Percentiles rank a stretch among this genome's conserved stretches.
Conservation (phyloP, 768 basidiomycete genomes). For the Phlebiopsis gigantea region DNA sequence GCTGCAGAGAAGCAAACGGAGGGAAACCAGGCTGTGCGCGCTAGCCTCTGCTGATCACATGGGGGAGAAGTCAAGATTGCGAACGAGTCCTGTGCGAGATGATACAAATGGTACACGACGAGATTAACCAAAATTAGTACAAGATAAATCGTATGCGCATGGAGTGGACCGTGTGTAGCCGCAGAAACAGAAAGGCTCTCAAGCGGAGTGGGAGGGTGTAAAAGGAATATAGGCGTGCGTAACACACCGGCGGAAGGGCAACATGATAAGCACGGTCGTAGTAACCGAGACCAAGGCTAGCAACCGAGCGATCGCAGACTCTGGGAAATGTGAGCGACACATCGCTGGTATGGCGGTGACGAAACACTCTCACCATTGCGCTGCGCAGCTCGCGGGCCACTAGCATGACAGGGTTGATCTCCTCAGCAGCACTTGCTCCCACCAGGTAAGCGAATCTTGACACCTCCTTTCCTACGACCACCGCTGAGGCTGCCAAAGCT, state of each 20-base stretch:
- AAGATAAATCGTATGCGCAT: background rate
- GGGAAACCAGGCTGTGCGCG: background rate
- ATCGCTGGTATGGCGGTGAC: background rate
- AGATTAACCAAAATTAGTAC: conserved; percentile 5
- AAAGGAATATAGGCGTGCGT: background rate
- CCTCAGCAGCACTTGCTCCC: conserved; percentile 55
- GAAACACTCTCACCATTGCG: background rate
- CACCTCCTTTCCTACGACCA: conserved; percentile 50
- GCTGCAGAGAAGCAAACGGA: background rate
- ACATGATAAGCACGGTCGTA: background rate
- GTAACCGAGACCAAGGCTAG: background rate
- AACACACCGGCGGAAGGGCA: background rate
- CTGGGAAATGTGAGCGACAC: background rate
- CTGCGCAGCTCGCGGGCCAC: background rate
- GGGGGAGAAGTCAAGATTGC: background rate
- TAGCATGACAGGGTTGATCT: background rate
- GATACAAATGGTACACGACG: conserved; percentile 4
- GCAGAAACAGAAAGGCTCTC: conserved; percentile 3
- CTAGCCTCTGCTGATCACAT: background rate
- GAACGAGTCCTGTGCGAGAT: background rate
- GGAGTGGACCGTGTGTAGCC: background rate
- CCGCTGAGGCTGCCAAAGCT: conserved; percentile 81
- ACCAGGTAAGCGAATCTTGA: conserved; percentile 52
- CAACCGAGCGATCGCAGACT: background rate
- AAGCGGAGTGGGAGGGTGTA: conserved; percentile 4